Conservation (phyloP, 2,329 filamentous ascomycete genomes). For the Paracorniculantispora psalliotae region DNA sequence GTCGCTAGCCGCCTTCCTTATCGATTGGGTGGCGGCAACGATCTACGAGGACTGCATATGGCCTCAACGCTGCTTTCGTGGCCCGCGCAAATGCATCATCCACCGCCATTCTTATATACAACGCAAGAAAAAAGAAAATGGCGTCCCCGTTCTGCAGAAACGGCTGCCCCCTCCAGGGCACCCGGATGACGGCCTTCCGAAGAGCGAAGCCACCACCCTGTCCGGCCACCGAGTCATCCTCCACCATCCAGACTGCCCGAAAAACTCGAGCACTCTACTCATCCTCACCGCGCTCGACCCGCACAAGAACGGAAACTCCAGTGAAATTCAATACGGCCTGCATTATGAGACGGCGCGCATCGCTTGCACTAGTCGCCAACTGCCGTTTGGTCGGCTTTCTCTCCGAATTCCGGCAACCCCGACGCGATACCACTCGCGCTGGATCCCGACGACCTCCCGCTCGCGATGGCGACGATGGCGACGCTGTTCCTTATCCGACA, state of each 20-base stretch:
- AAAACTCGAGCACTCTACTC: not conserved
- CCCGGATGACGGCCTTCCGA: not conserved
- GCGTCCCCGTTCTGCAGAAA: not conserved
- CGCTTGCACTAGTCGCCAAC: not conserved
- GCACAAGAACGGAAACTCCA: not conserved
- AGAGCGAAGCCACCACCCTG: not conserved
- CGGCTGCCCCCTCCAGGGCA: not conserved
- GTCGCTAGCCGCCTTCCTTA: not conserved
- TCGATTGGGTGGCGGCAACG: not conserved
- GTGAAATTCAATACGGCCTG: not conserved
- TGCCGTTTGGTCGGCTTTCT: not conserved
- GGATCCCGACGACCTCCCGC: not conserved
- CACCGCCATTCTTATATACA: not conserved
- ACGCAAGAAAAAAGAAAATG: not conserved
- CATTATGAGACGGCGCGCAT: not conserved
- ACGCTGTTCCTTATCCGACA: not conserved
- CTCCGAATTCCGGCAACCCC: not conserved
- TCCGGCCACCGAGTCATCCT: not conserved
- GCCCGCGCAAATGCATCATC: conserved; percentile 1
- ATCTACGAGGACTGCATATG: not conserved
- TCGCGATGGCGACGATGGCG: not conserved
- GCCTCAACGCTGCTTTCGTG: not conserved
- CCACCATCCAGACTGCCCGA: not conserved
- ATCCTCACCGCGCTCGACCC: not conserved
- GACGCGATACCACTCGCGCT: not conserved